These are phyloP conservation scores for Xerocomellus intermedius DNA, from an alignment of 768 basidiomycete genomes.

Conservation along the genomic window DNA sequence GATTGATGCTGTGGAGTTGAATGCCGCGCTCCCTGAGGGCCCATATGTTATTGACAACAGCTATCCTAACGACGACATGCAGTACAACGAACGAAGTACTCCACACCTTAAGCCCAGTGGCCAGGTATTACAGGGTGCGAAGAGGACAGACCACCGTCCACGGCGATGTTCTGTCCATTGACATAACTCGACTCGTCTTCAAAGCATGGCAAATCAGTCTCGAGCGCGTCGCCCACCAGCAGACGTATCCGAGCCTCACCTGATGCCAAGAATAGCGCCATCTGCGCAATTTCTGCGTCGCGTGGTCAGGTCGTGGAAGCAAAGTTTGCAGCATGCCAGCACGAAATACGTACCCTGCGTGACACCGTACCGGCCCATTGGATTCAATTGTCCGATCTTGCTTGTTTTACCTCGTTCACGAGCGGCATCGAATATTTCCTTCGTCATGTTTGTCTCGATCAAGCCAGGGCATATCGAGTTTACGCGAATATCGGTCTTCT, in stretches of 20 bases:
- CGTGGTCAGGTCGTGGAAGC: constrained; percentile 11
- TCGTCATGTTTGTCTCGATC: constrained; percentile 93
- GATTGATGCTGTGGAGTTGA: too few relatives aligned
- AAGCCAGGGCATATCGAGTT: constrained; percentile 90
- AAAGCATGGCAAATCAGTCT: constrained; percentile 5
- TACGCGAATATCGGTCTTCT: constrained; percentile 81
- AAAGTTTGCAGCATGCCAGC: constrained; percentile 9
- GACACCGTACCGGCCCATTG: constrained; percentile 78
- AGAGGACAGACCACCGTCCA: constrained; percentile 83
- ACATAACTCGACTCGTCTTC: constrained; percentile 89
- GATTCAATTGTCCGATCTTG: constrained; percentile 81
- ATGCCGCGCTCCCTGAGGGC: too few relatives aligned
- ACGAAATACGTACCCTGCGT: constrained; percentile 56
- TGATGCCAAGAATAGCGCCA: constrained; percentile 82
- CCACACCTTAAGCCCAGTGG: constrained; percentile 50
- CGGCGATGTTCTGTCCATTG: constrained; percentile 83
- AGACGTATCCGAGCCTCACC: constrained; percentile 45
- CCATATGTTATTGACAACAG: neutral
- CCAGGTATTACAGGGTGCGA: constrained; percentile 81
- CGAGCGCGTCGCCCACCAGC: neutral
- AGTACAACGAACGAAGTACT: neutral
- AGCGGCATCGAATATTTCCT: constrained; percentile 71
- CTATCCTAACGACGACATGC: neutral
- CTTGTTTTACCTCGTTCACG: constrained; percentile 66
- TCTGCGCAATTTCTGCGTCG: constrained; percentile 76